Conservation (phyloP, 371 early-diverging fungal genomes). For the Mucor circinelloides region DNA sequence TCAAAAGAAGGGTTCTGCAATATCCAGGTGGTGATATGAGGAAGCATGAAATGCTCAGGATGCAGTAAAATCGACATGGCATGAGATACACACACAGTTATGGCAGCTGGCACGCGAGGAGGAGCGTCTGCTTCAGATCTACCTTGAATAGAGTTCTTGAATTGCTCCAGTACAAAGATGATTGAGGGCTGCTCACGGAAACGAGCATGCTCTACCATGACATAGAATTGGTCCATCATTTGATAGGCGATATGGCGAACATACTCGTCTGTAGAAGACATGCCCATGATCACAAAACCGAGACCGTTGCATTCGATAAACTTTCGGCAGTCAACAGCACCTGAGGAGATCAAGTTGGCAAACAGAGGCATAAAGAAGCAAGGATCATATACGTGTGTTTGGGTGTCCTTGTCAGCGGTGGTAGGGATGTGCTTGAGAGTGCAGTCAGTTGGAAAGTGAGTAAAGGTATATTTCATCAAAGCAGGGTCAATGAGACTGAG, state of each 20-base stretch:
- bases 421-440: constrained; percentile 25
- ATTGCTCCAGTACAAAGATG: constrained; percentile 61
- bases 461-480: constrained; percentile 66
- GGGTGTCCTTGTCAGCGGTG: too few species aligned
- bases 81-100: constrained; percentile 71
- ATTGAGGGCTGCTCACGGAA: constrained; percentile 71
- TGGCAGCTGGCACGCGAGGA: constrained; percentile 66
- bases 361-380: constrained; percentile 75
- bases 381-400: constrained; percentile 59
- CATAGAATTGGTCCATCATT: constrained; percentile 68
- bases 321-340: constrained; percentile 59
- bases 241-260: constrained; percentile 68
- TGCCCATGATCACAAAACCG: constrained; percentile 65
- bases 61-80: constrained; percentile 61
- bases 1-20: constrained; percentile 73
- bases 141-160: constrained; percentile 69
- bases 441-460: constrained; percentile 54
- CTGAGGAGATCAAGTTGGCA: constrained; percentile 59
- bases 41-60: constrained; percentile 79
- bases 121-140: constrained; percentile 45
- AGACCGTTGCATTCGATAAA: constrained; percentile 74
- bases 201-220: constrained; percentile 49
- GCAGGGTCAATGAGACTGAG: constrained; percentile 66
- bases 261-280: constrained; percentile 57
- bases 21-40: constrained; percentile 73